Evolutionary conservation across 202 grass and related monocot species (phyloP).

Genomic region (Dendrocalamus latiflorus): DNA sequence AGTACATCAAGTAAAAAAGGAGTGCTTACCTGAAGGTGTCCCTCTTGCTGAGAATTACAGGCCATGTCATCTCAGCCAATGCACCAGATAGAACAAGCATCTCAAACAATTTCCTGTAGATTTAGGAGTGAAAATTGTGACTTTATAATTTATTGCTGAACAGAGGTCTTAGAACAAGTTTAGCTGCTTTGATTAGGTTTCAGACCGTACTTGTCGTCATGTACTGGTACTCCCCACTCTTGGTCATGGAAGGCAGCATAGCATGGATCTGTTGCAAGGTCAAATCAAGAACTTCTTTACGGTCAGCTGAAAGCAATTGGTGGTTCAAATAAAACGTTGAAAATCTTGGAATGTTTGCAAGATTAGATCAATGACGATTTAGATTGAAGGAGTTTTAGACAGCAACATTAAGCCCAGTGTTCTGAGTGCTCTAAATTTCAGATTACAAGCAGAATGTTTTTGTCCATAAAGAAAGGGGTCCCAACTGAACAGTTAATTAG

Average conservation of each 20-base stretch:
- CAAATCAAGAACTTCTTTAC: constrained; percentile 25
- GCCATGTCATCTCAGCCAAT: constrained; percentile 85
- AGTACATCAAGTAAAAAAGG: background rate
- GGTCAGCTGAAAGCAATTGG: constrained; percentile 30
- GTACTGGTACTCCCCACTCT: constrained; percentile 90
- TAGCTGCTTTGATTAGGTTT: constrained; percentile 7
- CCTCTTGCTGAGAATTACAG: constrained; percentile 87
- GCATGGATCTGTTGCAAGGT: constrained; percentile 70
- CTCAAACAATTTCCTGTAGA: constrained; percentile 86
- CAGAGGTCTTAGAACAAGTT: background rate
- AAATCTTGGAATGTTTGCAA: constrained; percentile 4
- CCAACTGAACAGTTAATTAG: constrained; percentile 19
- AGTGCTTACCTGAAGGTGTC: constrained; percentile 63
- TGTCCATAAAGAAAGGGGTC: background rate
- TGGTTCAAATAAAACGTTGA: constrained; percentile 24
- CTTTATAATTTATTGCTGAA: constrained; percentile 33
- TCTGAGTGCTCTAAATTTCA: background rate
- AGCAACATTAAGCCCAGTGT: background rate
- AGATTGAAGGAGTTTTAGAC: background rate
- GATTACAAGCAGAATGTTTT: constrained; percentile 16
- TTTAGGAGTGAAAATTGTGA: constrained; percentile 39
- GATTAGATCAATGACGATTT: background rate
- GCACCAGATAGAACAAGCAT: constrained; percentile 84
- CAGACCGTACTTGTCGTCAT: constrained; percentile 78
- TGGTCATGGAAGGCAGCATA: constrained; percentile 86